Conservation (phyloP, 805 yeast genomes). For the Yueomyces sp. region DNA sequence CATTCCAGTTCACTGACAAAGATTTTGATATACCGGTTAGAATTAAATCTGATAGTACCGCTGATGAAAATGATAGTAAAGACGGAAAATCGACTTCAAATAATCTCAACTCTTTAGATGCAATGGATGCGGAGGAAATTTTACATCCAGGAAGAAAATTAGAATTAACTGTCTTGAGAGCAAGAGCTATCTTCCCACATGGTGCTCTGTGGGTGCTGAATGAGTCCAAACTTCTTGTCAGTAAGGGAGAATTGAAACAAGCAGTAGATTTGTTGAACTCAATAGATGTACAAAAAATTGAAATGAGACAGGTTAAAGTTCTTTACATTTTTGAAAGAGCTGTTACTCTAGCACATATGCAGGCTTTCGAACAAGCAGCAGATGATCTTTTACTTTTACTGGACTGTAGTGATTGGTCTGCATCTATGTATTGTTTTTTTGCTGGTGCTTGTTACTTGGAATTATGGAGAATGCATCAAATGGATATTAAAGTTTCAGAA, state of each 20-base stretch:
- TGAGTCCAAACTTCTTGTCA: constrained; percentile 74
- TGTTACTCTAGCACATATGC: constrained; percentile 59
- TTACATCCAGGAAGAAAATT: constrained; percentile 44
- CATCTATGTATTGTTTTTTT: constrained; percentile 68
- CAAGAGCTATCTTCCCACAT: constrained; percentile 66
- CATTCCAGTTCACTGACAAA: constrained; percentile 82
- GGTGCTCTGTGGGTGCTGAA: constrained; percentile 86
- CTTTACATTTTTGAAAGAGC: constrained; percentile 73
- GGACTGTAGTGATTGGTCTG: constrained; percentile 80
- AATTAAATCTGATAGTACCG: background rate
- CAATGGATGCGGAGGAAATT: background rate
- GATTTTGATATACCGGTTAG: constrained; percentile 45
- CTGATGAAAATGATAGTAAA: background rate
- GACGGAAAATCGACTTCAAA: background rate
- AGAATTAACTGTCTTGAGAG: constrained; percentile 40
- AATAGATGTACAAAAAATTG: constrained; percentile 39
- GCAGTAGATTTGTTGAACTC: constrained; percentile 65
- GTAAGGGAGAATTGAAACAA: constrained; percentile 52
- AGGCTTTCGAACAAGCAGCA: constrained; percentile 70
- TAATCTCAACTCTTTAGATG: background rate
- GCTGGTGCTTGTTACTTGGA: constrained; percentile 86
- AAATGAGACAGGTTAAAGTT: constrained; percentile 88
- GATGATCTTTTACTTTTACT: constrained; percentile 51
- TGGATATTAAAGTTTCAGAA: constrained; percentile 26
- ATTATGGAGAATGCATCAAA: constrained; percentile 56